Evolutionary conservation across 306 rosid species (phyloP).

Genomic region (Acacia crassicarpa): DNA sequence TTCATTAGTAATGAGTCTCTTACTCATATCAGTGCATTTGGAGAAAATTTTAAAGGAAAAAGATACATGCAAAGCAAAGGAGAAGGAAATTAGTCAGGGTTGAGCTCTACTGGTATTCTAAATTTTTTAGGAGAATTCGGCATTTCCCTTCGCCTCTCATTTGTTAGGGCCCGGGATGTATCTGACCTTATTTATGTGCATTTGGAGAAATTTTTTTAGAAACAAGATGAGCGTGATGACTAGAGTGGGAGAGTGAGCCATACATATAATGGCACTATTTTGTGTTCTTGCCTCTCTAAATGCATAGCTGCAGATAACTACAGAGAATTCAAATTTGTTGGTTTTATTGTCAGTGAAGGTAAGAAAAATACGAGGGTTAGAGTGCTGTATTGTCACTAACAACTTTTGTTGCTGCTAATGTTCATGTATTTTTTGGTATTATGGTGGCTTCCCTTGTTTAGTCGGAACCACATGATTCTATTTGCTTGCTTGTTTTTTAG

Average conservation of each 20-base stretch:
- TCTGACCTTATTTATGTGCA: no score
- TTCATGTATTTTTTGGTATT: background rate
- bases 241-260: background rate
- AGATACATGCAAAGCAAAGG: no score
- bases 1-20: slow-evolving; percentile 12
- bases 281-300: background rate
- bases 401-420: background rate
- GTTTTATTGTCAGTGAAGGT: background rate
- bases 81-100: no score
- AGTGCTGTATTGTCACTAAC: background rate
- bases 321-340: background rate
- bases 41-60: background rate
- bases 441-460: background rate
- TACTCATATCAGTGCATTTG: background rate
- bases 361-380: background rate
- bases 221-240: background rate
- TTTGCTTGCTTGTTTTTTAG: background rate
- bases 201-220: background rate
- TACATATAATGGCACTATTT: background rate
- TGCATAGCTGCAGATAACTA: background rate
- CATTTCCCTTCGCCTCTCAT: no score
- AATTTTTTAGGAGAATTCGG: no score
- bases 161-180: no score
- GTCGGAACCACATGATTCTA: background rate
- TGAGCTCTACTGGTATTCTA: no score